Percentiles rank a stretch among this genome's conserved stretches.
These are phyloP conservation scores for Myxozyma lipomycoides DNA, from an alignment of 805 yeast species.

Conservation along the genomic window DNA sequence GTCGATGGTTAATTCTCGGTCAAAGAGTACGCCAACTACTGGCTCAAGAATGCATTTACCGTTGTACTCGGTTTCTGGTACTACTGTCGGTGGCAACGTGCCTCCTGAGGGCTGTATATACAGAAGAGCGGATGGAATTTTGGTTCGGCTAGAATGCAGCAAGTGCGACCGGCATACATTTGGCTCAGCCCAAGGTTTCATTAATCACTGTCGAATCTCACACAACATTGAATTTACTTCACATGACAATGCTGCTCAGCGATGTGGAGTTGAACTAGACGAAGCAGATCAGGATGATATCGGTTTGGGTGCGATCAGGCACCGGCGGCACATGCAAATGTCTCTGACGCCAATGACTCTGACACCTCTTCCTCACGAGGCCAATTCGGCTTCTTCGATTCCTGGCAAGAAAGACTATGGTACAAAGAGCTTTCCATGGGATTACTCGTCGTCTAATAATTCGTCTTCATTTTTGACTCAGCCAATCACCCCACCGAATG, in stretches of 20 bases:
- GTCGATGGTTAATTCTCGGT: neutral
- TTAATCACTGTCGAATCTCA: slow-evolving; percentile 71
- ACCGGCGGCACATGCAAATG: slow-evolving; percentile 22
- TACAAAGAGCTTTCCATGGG: slow-evolving; percentile 19
- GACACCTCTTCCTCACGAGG: neutral
- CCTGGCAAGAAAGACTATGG: slow-evolving; percentile 12
- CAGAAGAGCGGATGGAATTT: slow-evolving; percentile 53
- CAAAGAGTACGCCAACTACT: slow-evolving; percentile 2
- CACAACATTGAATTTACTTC: slow-evolving; percentile 67
- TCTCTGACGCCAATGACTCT: slow-evolving; percentile 3
- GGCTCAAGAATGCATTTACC: slow-evolving; percentile 12
- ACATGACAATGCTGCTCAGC: slow-evolving; percentile 69
- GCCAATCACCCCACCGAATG: slow-evolving; percentile 26
- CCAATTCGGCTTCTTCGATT: slow-evolving; percentile 1
- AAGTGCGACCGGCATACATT: slow-evolving; percentile 66
- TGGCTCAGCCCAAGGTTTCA: slow-evolving; percentile 74
- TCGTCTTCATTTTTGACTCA: slow-evolving; percentile 8
- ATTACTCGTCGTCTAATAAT: slow-evolving; percentile 1
- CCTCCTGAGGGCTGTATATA: slow-evolving; percentile 28
- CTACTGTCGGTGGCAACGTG: slow-evolving; percentile 19
- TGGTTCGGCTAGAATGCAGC: slow-evolving; percentile 65
- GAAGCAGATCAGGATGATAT: slow-evolving; percentile 51
- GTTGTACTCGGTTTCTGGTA: slow-evolving; percentile 11
- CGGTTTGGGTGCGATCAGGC: slow-evolving; percentile 63
- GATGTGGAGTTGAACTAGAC: slow-evolving; percentile 55